Conservation (phyloP, 2,329 filamentous ascomycete species). For the Pseudocercospora pini-densiflorae region DNA sequence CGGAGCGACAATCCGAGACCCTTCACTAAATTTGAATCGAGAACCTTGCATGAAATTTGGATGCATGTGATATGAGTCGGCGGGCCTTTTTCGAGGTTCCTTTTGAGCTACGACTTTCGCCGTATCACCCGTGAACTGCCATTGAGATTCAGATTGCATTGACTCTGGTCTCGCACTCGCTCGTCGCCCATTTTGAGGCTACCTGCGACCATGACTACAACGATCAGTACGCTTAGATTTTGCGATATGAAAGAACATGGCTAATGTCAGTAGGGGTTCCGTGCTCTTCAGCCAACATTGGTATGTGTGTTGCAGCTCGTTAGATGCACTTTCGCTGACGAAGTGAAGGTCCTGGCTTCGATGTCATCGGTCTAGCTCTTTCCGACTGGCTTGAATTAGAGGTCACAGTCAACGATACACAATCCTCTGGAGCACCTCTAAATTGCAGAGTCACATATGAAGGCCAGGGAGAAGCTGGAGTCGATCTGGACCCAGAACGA, state of each 20-base stretch:
- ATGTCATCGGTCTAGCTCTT: conserved; percentile 93
- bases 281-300: conserved; percentile 97
- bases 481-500: conserved; percentile 79
- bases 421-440: conserved; percentile 63
- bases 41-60: conserved; percentile 10
- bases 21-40: neutral
- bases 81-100: neutral
- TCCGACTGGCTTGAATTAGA: conserved; percentile 91
- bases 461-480: conserved; percentile 76
- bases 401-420: conserved; percentile 71
- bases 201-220: conserved; percentile 29
- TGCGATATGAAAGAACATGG: neutral
- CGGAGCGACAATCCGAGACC: neutral
- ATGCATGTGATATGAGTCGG: neutral
- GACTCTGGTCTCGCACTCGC: neutral
- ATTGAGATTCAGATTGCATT: neutral
- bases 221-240: conserved; percentile 23
- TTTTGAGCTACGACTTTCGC: neutral
- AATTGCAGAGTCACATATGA: conserved; percentile 94
- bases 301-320: conserved; percentile 36
- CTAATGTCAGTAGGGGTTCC: conserved; percentile 60
- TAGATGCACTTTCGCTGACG: conserved; percentile 10
- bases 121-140: neutral
- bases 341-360: conserved; percentile 78
- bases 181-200: neutral